phyloP scores from a whole-genome alignment of 345 rosid genomes.

The Noccaea caerulescens region DNA sequence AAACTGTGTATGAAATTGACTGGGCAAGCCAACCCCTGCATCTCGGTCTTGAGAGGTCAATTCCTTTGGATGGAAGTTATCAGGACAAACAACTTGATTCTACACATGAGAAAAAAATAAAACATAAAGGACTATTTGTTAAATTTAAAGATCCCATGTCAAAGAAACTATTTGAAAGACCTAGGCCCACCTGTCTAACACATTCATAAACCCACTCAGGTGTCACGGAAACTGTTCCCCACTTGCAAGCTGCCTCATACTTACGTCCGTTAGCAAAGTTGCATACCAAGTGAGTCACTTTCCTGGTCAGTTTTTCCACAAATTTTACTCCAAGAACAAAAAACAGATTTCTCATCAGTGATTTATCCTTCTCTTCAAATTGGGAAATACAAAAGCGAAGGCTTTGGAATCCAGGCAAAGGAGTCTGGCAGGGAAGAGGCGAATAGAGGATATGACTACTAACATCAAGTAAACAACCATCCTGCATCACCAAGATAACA shows the following conservation, averaged over 20 bases:
- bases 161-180: constrained; percentile 22
- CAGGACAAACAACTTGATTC: constrained; percentile 69
- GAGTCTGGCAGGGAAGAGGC: constrained; percentile 82
- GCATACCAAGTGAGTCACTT: constrained; percentile 86
- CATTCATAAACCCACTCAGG: constrained; percentile 90
- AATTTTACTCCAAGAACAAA: constrained; percentile 81
- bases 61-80: constrained; percentile 75
- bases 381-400: constrained; percentile 84
- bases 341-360: constrained; percentile 78
- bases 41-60: constrained; percentile 68
- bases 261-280: constrained; percentile 72
- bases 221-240: constrained; percentile 69
- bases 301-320: constrained; percentile 63
- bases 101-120: constrained; percentile 41
- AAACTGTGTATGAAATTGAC: constrained; percentile 74
- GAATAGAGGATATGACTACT: constrained; percentile 84
- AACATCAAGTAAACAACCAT: constrained; percentile 77
- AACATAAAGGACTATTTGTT: constrained; percentile 6
- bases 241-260: constrained; percentile 76
- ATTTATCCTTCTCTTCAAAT: constrained; percentile 72
- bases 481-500: constrained; percentile 58
- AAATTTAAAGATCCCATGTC: constrained; percentile 17
- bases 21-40: constrained; percentile 64
- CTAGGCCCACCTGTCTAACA: constrained; percentile 69
- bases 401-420: constrained; percentile 81